Conservation (phyloP, 805 yeast genomes). For the Scheffersomyces lignosus region DNA sequence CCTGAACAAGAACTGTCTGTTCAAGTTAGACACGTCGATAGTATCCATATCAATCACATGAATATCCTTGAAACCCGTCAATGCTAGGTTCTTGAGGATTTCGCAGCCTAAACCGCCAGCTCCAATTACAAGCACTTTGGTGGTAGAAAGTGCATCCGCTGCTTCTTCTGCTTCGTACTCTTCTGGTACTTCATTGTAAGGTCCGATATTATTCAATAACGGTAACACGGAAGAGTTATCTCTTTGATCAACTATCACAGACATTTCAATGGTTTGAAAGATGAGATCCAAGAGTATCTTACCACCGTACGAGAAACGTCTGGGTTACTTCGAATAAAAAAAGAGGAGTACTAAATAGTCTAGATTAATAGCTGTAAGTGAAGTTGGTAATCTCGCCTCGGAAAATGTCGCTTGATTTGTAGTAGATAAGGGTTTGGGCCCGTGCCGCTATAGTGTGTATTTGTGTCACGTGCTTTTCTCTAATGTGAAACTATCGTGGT, state of each 20-base stretch:
- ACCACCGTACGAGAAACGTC: neutral
- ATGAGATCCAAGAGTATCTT: neutral
- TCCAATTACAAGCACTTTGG: slow-evolving; percentile 53
- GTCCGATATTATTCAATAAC: slow-evolving; percentile 30
- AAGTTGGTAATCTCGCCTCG: too few species aligned
- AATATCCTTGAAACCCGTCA: slow-evolving; percentile 64
- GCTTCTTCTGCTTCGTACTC: slow-evolving; percentile 29
- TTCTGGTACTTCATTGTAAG: slow-evolving; percentile 39
- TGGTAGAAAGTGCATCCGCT: slow-evolving; percentile 15
- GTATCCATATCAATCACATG: slow-evolving; percentile 83
- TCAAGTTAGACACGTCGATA: slow-evolving; percentile 72
- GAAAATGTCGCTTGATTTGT: too few species aligned
- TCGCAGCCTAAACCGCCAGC: slow-evolving; percentile 89
- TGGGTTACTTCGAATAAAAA: neutral
- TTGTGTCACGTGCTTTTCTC: too few species aligned
- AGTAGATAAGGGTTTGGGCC: too few species aligned
- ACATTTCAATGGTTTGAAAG: too few species aligned
- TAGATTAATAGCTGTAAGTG: too few species aligned
- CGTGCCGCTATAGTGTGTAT: too few species aligned
- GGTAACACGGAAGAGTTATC: slow-evolving; percentile 16
- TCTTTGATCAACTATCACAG: too few species aligned
- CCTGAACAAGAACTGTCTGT: slow-evolving; percentile 73
- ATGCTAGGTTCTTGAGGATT: slow-evolving; percentile 67
- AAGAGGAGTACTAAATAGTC: too few species aligned
- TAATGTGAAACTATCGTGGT: too few species aligned